Evolutionary conservation across 2,329 filamentous ascomycete genomes (phyloP), one percentile per base, ranked within the genome.

Genomic region (Simplicillium aogashimaense): DNA sequence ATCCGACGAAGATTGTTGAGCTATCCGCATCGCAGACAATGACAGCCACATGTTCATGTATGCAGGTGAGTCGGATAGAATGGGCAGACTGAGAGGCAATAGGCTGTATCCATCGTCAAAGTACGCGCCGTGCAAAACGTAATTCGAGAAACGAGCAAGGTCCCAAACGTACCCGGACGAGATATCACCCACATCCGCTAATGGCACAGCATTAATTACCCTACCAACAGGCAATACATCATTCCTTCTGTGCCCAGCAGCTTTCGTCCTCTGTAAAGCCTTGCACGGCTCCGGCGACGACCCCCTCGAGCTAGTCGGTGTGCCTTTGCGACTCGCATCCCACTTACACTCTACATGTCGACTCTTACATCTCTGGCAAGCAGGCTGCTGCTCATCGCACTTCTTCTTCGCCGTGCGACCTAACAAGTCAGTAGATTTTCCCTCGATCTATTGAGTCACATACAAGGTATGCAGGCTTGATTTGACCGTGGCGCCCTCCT

Each of bases 41-140:
- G 36, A 20, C 2, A 38, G 36, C 36, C 36, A 38, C 28, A 30
- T n/a, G 16, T 32, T 12, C 15, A 16, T 18, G 29, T 18, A 38
- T 7, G 29, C 9, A 3, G 36, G 29, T 14, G 15, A 32, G 11
- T 38, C 36, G 15, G 15, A 13, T 7, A 38, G 7, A 12, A 38
- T 8, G 11, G 36, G 36, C 12, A 38, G 13, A n/a, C 12, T 10
- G 8, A 17, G 15, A 7, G 20, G 17, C 15, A 38, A 12, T 3
- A 38, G 13, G 7, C 29, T 38, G 9, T 38, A 38, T n/a, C 32
- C 16, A 32, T 38, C 36, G 13, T 38, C 36, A 29, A 38, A 38
- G 20, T 32, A 38, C 2, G 36, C 28, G 5, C 29, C 36, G 16
- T 38, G 36, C 2, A 38, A 14, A 3, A 17, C 14, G 15, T 30